Conservation (phyloP, 495 filamentous ascomycete species). For the Pyrenula massariospora region DNA sequence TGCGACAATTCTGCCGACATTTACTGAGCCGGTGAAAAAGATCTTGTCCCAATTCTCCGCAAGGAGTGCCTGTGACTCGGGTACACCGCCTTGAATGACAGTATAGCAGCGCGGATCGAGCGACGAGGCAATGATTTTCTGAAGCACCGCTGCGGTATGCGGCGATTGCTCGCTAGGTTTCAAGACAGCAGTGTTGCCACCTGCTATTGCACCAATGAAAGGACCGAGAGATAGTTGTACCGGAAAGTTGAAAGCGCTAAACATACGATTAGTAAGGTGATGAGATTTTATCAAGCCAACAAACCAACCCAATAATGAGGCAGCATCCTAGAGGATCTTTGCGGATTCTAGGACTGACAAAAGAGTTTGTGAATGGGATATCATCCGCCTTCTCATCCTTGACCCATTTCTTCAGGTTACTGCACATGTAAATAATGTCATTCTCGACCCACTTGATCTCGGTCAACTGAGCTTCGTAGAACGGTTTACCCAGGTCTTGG, state of each 20-base stretch:
- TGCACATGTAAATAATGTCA: conserved; percentile 64
- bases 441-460: conserved; percentile 65
- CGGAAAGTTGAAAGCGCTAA: conserved; percentile 80
- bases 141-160: conserved; percentile 60
- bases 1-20: conserved; percentile 75
- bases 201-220: conserved; percentile 79
- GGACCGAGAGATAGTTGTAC: conserved; percentile 68
- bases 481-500: conserved; percentile 62
- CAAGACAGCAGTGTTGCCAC: conserved; percentile 77
- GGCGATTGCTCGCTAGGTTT: conserved; percentile 83
- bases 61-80: conserved; percentile 71
- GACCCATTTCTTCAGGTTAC: conserved; percentile 67
- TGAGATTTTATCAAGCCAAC: background rate
- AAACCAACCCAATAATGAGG: conserved; percentile 67
- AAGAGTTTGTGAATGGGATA: conserved; percentile 51
- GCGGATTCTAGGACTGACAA: conserved; percentile 61
- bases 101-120: conserved; percentile 70
- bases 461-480: conserved; percentile 55
- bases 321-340: conserved; percentile 84
- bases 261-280: background rate
- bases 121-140: conserved; percentile 58
- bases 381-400: conserved; percentile 69
- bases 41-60: conserved; percentile 95
- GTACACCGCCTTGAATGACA: conserved; percentile 67
- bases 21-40: conserved; percentile 76